Base-by-base conservation (phyloP, 148 eudicot genomes). In the Rhododendron henanense region DNA sequence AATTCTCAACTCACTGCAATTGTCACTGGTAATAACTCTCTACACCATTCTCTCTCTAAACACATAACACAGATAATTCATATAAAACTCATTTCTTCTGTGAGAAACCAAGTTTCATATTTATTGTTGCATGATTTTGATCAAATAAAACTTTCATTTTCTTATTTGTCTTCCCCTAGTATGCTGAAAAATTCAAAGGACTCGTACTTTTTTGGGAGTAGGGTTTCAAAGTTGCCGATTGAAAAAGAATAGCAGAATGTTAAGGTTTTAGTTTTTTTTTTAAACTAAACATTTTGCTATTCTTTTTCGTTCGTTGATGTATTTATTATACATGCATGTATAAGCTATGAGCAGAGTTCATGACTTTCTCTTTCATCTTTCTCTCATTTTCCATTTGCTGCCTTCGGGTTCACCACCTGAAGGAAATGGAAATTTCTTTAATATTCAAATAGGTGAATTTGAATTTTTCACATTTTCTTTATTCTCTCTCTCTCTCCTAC, bases 1-100 rank as follows among this genome's bases (percentile, higher is more conserved):
- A 71, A 71, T 71, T 81, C 92, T 78, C 85, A 87, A 71, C 96
- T 95, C 84, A 97, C 98, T 51, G 98, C 99, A 0, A 93, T 97
- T 47, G 88, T 97, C 91, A 97, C 99, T 50, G 99, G 99, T 97
- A 79, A 79, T 79, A 35, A 16, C 80, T 71, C 18, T 71, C 76
- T 31, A 13, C 21, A 71, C 33, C 10, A 19, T 10, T 23, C 5
- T 84, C 81, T 47, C 78, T 39, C 19, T 15, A 59, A 10, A 16
- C 3, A 57, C 9, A 81, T 10, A 57, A 16, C 21, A 18, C 19
- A 16, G 15, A 55, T 55, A 16, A 5, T 18, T 21, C 6, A 6
- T 61, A 1, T 21, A 63, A 63, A 63, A 63, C 65, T 57, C 23
- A 61, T 21, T 23, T 63, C 5, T 55, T 53, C 5, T 53, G 14